These are phyloP conservation scores for Alternaria atra DNA, from an alignment of 2,329 filamentous ascomycete species.

Conservation along the genomic window DNA sequence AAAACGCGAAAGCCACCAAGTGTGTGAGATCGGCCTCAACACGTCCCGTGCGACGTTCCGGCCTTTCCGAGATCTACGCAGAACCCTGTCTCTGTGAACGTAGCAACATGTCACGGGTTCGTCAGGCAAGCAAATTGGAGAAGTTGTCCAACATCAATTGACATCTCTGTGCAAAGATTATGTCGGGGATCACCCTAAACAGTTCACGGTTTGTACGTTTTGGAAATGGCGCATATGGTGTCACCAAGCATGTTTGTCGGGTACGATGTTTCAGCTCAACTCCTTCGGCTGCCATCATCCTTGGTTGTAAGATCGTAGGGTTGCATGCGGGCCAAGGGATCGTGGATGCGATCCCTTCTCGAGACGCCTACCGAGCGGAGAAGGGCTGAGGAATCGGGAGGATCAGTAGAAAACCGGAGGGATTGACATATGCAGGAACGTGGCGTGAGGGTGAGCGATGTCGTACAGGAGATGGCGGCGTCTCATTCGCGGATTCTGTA, in stretches of 20 bases:
- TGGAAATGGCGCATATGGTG: conserved; percentile 6
- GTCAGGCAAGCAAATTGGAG: neutral
- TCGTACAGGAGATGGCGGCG: conserved; percentile 1
- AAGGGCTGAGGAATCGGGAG: neutral
- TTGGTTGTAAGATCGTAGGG: neutral
- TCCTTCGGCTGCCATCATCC: conserved; percentile 1
- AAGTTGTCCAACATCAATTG: neutral
- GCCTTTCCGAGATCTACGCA: conserved; percentile 8
- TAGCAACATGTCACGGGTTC: neutral
- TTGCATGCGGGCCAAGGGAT: neutral
- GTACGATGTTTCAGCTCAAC: conserved; percentile 9
- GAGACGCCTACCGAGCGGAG: neutral
- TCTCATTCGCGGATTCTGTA: conserved; percentile 5
- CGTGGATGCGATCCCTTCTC: conserved; percentile 5
- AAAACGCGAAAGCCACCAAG: neutral
- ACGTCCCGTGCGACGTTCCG: conserved; percentile 7
- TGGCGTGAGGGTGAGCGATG: conserved; percentile 8
- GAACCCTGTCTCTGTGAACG: neutral
- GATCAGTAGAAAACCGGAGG: conserved; percentile 10
- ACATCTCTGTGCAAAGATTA: neutral
- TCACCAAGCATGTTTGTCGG: conserved; percentile 11
- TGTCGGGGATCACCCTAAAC: neutral
- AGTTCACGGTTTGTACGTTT: neutral
- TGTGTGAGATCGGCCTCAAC: conserved; percentile 13
- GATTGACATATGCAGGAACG: conserved; percentile 15